phyloP scores from a whole-genome alignment of 176 grass and related monocot genomes.

The Bonia amplexicaulis region DNA sequence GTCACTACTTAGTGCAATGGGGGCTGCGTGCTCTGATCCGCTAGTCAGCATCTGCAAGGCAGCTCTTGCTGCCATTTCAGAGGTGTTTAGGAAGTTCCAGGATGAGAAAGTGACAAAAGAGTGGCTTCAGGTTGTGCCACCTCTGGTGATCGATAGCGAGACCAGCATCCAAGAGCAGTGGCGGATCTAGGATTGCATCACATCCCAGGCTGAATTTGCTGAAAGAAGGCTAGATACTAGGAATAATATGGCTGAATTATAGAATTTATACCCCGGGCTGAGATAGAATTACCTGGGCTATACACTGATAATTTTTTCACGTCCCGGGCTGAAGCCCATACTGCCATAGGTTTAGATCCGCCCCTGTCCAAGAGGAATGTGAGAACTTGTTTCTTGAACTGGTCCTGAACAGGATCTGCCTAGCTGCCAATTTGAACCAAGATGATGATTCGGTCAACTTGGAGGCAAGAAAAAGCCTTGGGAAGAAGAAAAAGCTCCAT shows the following conservation, averaged over 20 bases:
- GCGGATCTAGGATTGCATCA: no score
- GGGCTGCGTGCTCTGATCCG: slow-evolving; percentile 79
- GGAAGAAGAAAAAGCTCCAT: slow-evolving; percentile 67
- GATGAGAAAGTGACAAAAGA: slow-evolving; percentile 68
- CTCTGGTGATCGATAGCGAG: slow-evolving; percentile 82
- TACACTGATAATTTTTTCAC: no score
- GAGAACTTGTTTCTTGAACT: slow-evolving; percentile 91
- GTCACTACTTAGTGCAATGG: slow-evolving; percentile 57
- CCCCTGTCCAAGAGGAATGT: no score
- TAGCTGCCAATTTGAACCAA: slow-evolving; percentile 42
- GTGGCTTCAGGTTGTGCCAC: slow-evolving; percentile 87
- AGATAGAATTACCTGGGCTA: no score
- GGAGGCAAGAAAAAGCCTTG: slow-evolving; percentile 65
- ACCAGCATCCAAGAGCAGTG: slow-evolving; percentile 85
- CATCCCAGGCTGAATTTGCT: no score
- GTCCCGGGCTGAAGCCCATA: no score
- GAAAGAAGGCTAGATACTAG: no score
- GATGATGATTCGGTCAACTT: slow-evolving; percentile 26
- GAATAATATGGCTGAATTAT: no score
- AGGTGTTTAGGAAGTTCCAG: slow-evolving; percentile 72
- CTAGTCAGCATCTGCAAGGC: slow-evolving; percentile 87
- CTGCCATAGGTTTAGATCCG: no score
- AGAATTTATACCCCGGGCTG: no score
- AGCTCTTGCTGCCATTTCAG: slow-evolving; percentile 86
- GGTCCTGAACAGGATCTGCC: slow-evolving; percentile 77